These are phyloP conservation scores for Pelargonium nanum DNA, from an alignment of 345 rosid genomes.

Conservation along the genomic window DNA sequence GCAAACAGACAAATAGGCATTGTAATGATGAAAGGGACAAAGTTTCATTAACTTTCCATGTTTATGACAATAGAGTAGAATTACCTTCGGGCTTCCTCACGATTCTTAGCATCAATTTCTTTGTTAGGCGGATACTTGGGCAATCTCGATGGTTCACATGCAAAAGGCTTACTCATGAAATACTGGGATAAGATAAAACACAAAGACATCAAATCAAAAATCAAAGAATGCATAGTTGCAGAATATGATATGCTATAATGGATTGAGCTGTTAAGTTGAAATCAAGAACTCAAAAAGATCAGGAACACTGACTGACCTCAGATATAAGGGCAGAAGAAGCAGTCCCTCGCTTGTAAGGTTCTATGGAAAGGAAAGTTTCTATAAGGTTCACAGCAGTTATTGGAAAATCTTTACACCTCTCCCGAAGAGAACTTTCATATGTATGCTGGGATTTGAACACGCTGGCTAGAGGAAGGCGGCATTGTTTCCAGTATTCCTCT, in stretches of 20 bases:
- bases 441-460: slow-evolving; percentile 16
- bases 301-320: slow-evolving; percentile 2
- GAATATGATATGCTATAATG: neutral
- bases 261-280: neutral
- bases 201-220: neutral
- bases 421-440: slow-evolving; percentile 12
- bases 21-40: too few relatives aligned
- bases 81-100: slow-evolving; percentile 14
- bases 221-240: neutral
- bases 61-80: too few relatives aligned
- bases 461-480: slow-evolving; percentile 16
- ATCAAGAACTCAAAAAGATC: neutral
- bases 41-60: too few relatives aligned
- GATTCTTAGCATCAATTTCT: slow-evolving; percentile 18
- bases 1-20: too few relatives aligned
- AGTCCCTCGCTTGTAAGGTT: slow-evolving; percentile 14
- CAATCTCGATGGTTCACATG: slow-evolving; percentile 20
- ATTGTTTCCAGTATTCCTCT: slow-evolving; percentile 26
- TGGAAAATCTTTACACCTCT: slow-evolving; percentile 8
- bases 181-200: slow-evolving; percentile 9
- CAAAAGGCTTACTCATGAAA: slow-evolving; percentile 12
- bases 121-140: slow-evolving; percentile 19
- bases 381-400: slow-evolving; percentile 3
- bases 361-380: slow-evolving; percentile 11
- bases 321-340: slow-evolving; percentile 12